Base-by-base conservation (phyloP, 495 filamentous ascomycete species). In the Talaromyces proteolyticus region DNA sequence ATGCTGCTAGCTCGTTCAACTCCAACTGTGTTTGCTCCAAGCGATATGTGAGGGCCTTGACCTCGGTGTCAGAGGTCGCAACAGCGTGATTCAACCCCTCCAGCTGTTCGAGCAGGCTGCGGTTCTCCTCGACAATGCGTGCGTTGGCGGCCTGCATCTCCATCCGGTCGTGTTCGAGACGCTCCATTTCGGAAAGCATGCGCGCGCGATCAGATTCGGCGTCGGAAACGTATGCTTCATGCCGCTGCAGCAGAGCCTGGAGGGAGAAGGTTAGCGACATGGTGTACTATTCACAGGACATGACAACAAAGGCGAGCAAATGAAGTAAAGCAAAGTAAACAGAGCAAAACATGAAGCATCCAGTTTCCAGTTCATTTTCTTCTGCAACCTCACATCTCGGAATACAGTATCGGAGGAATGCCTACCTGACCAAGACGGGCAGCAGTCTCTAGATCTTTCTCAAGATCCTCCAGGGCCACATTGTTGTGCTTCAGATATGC, bases 161-260 rank as follows among this genome's bases (percentile, higher is more conserved):
- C 54, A 69, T 74, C 62, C 91, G 94, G 53, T 95, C 86, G 44
- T 65, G 68, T 66, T 96, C 91, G 17, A 98, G 69, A 53, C 72
- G 70, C 49, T 88, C 84, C 56, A 96, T 88, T 39, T 74, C 86
- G 34, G 72, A 67, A 11, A 76, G 72, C 72, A 94, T 80, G 24
- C 80, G 80, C 40, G 67, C 65, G 14, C 93, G 84, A 58, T 95
- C 88, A 46, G 82, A 78, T 73, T 95, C 90, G 45, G 89, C 87
- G 61, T 95, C 89, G 17, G 82, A 85, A 75, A 96, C 88, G 64
- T 95, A 96, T 36, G 84, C 80, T 69, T 96, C 92, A 78, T 97
- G 91, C 50, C 91, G 87, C 44, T 85, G 81, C 16, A 98, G 80
- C 34, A 98, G 73, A 26, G 91, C 88, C 92, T 96, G 85, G 47